Evolutionary conservation across 345 rosid species (phyloP).

Genomic region (Clarkia xantiana): DNA sequence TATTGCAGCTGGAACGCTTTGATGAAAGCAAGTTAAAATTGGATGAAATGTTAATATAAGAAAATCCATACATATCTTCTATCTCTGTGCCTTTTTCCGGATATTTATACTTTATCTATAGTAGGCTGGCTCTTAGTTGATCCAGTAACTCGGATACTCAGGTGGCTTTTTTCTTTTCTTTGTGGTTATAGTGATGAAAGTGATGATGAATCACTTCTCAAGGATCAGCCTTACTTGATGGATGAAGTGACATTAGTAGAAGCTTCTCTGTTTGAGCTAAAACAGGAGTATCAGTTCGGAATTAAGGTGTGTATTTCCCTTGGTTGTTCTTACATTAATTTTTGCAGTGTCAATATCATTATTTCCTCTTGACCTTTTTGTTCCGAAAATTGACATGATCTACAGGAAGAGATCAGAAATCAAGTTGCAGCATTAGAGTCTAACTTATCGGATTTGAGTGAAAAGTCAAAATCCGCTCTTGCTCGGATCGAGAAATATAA

Average conservation of each 20-base stretch:
- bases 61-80: neutral
- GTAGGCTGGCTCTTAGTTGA: too few relatives aligned
- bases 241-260: conserved; percentile 41
- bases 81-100: neutral
- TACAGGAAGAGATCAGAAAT: conserved; percentile 74
- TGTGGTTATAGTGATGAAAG: conserved; percentile 40
- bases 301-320: conserved; percentile 32
- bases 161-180: neutral
- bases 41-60: neutral
- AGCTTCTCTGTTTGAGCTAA: conserved; percentile 40
- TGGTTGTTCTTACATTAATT: neutral
- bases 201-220: conserved; percentile 31
- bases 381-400: conserved; percentile 7
- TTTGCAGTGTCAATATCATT: too few relatives aligned
- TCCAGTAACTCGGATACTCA: too few relatives aligned
- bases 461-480: conserved; percentile 38
- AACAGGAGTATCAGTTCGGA: conserved; percentile 36
- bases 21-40: too few relatives aligned
- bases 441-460: conserved; percentile 34
- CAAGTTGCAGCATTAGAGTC: conserved; percentile 43
- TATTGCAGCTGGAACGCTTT: too few relatives aligned
- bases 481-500: conserved; percentile 44
- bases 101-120: too few relatives aligned
- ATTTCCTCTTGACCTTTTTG: too few relatives aligned
- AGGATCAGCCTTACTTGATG: conserved; percentile 30